Evolutionary conservation across 106 monocot species (phyloP).

Genomic region (Apostasia ramifera): DNA sequence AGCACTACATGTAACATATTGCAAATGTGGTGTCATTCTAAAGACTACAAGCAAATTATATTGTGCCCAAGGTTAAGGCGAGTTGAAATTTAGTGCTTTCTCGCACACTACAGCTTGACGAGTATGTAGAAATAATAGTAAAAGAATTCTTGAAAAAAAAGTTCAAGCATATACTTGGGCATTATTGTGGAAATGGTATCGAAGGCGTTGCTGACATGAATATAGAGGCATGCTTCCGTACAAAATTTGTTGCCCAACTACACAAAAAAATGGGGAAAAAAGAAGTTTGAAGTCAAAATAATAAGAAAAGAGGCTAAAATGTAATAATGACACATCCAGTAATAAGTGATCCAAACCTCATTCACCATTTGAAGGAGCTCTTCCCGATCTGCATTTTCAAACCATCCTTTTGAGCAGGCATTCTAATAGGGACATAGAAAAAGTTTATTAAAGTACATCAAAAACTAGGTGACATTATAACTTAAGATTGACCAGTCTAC

Average conservation of each 20-base stretch:
- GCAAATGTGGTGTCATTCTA: too few species aligned
- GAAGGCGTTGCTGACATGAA: slow-evolving; percentile 13
- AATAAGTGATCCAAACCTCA: slow-evolving; percentile 10
- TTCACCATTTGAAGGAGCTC: slow-evolving; percentile 17
- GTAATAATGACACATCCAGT: not conserved
- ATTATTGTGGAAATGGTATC: slow-evolving; percentile 39
- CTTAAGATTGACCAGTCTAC: too few species aligned
- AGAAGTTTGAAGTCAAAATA: slow-evolving; percentile 4
- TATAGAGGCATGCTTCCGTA: slow-evolving; percentile 11
- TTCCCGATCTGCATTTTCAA: slow-evolving; percentile 7
- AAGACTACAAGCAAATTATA: too few species aligned
- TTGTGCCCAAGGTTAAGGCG: too few species aligned
- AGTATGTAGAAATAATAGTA: not conserved
- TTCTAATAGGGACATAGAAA: slow-evolving; percentile 7
- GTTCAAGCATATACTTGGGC: slow-evolving; percentile 29
- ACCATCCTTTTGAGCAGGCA: slow-evolving; percentile 20
- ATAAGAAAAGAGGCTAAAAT: not conserved
- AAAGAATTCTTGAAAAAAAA: not conserved
- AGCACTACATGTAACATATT: too few species aligned
- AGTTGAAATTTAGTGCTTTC: too few species aligned
- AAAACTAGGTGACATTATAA: too few species aligned
- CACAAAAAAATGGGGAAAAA: slow-evolving; percentile 4
- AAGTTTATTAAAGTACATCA: too few species aligned
- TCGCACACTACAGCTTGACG: too few species aligned
- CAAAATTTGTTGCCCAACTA: slow-evolving; percentile 45